These are phyloP conservation scores for Rhamnella rubrinervis DNA, from an alignment of 331 rosid genomes.

Conservation along the genomic window DNA sequence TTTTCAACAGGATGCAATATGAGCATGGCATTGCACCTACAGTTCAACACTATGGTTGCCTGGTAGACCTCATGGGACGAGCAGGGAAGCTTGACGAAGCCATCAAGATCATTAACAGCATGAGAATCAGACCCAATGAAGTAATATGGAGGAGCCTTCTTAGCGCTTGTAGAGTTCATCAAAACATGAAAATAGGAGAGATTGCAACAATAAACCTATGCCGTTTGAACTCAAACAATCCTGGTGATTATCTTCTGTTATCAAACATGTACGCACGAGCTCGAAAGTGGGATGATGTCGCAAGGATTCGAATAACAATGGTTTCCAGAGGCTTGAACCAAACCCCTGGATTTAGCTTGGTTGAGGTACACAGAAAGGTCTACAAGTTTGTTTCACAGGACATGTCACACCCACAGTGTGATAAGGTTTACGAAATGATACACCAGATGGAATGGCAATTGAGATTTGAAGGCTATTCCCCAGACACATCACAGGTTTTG, in stretches of 20 bases:
- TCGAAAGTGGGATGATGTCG: conserved; percentile 59
- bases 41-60: conserved; percentile 71
- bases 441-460: conserved; percentile 98
- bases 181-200: conserved; percentile 57
- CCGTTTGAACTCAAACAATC: conserved; percentile 40
- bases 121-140: conserved; percentile 62
- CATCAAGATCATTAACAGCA: conserved; percentile 51
- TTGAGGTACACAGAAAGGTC: conserved; percentile 60
- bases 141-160: conserved; percentile 81
- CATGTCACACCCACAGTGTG: conserved; percentile 45
- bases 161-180: conserved; percentile 69
- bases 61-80: conserved; percentile 79
- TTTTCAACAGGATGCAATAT: conserved; percentile 53
- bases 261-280: conserved; percentile 72
- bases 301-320: conserved; percentile 60
- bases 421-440: conserved; percentile 55
- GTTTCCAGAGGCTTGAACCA: conserved; percentile 42
- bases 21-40: conserved; percentile 68
- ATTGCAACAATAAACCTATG: conserved; percentile 54
- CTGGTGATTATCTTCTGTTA: conserved; percentile 65
- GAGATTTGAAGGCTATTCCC: conserved; percentile 74
- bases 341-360: conserved; percentile 61
- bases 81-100: conserved; percentile 73
- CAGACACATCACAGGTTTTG: conserved; percentile 73
- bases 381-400: conserved; percentile 72